Base-by-base conservation (phyloP, 768 basidiomycete genomes). In the Podaxis sp. region DNA sequence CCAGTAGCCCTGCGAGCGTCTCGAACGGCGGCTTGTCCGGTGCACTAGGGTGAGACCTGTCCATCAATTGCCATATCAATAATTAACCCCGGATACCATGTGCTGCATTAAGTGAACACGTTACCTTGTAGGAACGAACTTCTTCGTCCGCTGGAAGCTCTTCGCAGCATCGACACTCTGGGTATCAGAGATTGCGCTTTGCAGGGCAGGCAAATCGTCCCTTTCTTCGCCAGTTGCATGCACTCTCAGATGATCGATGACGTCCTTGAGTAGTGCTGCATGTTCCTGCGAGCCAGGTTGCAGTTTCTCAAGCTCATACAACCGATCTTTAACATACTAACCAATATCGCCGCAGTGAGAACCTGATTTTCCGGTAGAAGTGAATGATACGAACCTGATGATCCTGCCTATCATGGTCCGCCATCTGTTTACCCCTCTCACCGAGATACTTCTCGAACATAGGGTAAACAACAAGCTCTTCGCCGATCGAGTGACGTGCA, bases 381-480 rank as follows among this genome's bases (percentile, higher is more conserved):
- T 33, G n/a, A 0, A 40, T 30, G 53, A 28, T 55, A 52, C 33
- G 49, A 30, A 85, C 85, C 71, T 81, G 79, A 66, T 89, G 87
- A 39, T 87, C 85, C 17, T 68, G 75, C 12, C 85, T 77, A 68
- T 88, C 87, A 36, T 82, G 73, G 64, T 85, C 79, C 0, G 86
- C 81, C 17, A 87, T 77, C 48, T 79, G 59, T 52, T 71, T 70
- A 3, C 86, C 87, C 65, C 82, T 68, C 2, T 73, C 72, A 4
- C 86, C 86, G 60, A 87, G 79, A 59, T 82, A 75, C 63, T 80
- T 75, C 68, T 87, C 85, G 77, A 87, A 81, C 52, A 86, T 76
- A 13, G 86, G 87, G 66, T 88, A 88, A 0, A 87, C 82, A 40
- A 88, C 76, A 42, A 87, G 79, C 69, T 89, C 87, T 69, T 88